A percentile compares a stretch with the other conserved stretches of the same genome.
Conservation (phyloP, 2,329 filamentous ascomycete species). For the Sclerotinia minor region DNA sequence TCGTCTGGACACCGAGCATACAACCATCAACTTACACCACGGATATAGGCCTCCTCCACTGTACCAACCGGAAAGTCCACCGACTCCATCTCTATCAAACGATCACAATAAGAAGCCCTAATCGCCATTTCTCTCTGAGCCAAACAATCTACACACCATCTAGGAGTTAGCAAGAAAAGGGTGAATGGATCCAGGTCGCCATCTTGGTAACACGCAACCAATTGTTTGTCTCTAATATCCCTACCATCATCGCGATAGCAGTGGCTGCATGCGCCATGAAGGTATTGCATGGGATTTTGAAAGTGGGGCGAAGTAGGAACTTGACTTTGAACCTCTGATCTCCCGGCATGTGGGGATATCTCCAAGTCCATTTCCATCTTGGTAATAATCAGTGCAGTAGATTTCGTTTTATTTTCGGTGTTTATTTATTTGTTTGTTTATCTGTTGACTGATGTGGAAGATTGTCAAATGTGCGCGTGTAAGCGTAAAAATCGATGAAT, state of each 20-base stretch:
- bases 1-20: background rate
- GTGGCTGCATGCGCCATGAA: conserved; percentile 20
- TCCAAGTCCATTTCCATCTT: conserved; percentile 16
- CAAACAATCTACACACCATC: conserved; percentile 21
- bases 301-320: conserved; percentile 1
- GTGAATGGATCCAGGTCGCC: conserved; percentile 2
- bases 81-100: conserved; percentile 14
- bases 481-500: background rate
- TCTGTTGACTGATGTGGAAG: background rate
- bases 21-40: conserved; percentile 11
- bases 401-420: background rate
- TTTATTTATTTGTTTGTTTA: background rate
- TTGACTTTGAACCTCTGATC: conserved; percentile 7
- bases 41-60: conserved; percentile 14
- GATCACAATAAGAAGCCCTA: conserved; percentile 11
- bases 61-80: conserved; percentile 7
- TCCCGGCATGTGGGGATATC: conserved; percentile 6
- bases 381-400: background rate
- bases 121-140: conserved; percentile 13
- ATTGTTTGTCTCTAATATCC: conserved; percentile 21
- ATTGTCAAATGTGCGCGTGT: background rate
- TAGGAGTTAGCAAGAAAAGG: conserved; percentile 19
- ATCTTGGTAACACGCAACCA: conserved; percentile 12
- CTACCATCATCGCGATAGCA: conserved; percentile 18
- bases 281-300: conserved; percentile 15